Evolutionary conservation across 805 yeast species (phyloP).

Genomic region (Torulaspora indica): DNA sequence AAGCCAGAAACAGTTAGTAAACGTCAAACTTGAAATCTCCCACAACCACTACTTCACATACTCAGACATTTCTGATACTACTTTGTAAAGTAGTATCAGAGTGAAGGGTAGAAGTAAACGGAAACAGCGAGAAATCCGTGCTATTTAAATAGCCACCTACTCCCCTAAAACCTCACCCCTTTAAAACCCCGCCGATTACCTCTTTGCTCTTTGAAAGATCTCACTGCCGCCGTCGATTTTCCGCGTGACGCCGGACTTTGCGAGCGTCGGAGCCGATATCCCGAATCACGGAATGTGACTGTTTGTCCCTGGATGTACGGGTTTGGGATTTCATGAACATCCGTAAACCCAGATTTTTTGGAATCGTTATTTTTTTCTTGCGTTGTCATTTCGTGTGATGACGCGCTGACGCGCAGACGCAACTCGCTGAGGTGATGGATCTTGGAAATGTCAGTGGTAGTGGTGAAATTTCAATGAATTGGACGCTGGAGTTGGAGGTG

Average conservation of each 20-base stretch:
- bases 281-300: neutral
- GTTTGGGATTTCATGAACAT: too few relatives aligned
- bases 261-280: neutral
- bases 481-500: neutral
- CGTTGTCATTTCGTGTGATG: too few relatives aligned
- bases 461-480: neutral
- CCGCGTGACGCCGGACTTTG: neutral
- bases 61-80: conserved; percentile 13
- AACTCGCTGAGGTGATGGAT: neutral
- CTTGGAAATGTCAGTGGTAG: neutral
- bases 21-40: neutral
- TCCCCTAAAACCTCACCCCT: neutral
- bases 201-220: neutral
- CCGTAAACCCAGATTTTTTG: too few relatives aligned
- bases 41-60: conserved; percentile 5
- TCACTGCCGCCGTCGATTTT: neutral
- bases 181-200: neutral
- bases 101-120: neutral
- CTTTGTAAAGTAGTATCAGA: too few relatives aligned
- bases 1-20: conserved; percentile 13
- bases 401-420: neutral
- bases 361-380: too few relatives aligned
- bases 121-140: neutral
- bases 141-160: conserved; percentile 4
- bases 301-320: neutral